Conservation (phyloP, 495 filamentous ascomycete species). For the Penicillium maclennaniae region DNA sequence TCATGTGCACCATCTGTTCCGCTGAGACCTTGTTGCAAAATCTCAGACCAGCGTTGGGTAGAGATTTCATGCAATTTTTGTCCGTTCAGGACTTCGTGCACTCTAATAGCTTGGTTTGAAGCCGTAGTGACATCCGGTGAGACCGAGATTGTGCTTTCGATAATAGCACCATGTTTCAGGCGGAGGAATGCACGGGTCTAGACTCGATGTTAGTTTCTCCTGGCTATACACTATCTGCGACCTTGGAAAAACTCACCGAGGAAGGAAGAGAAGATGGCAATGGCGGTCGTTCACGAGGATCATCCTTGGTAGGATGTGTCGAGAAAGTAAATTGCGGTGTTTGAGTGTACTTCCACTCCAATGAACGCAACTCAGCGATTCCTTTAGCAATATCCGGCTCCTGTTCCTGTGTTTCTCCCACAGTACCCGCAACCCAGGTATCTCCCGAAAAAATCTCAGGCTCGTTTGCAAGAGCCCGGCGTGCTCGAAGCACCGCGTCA, state of each 20-base stretch:
- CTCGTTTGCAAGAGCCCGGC: slow-evolving; percentile 33
- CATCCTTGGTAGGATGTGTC: slow-evolving; percentile 50
- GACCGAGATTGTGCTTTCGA: slow-evolving; percentile 43
- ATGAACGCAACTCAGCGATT: slow-evolving; percentile 61
- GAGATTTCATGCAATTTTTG: slow-evolving; percentile 43
- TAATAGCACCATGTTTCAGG: slow-evolving; percentile 40
- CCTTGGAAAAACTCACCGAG: slow-evolving; percentile 25
- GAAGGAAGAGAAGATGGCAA: slow-evolving; percentile 39
- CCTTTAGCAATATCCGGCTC: slow-evolving; percentile 53
- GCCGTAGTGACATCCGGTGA: slow-evolving; percentile 32
- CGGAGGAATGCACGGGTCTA: slow-evolving; percentile 42
- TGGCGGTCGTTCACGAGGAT: slow-evolving; percentile 49
- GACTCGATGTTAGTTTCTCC: background rate
- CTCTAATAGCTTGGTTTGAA: slow-evolving; percentile 31
- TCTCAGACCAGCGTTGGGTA: slow-evolving; percentile 27
- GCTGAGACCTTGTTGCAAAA: slow-evolving; percentile 21
- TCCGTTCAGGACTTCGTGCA: slow-evolving; percentile 36
- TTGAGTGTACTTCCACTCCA: slow-evolving; percentile 76
- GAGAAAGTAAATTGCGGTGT: slow-evolving; percentile 82
- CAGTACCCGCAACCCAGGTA: slow-evolving; percentile 40
- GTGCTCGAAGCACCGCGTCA: slow-evolving; percentile 33
- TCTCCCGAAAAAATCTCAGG: slow-evolving; percentile 39
- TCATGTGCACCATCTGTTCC: slow-evolving; percentile 12
- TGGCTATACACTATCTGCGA: background rate
- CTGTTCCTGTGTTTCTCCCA: slow-evolving; percentile 45